phyloP scores from a whole-genome alignment of 495 filamentous ascomycete genomes.

The Daldinia vernicosa region DNA sequence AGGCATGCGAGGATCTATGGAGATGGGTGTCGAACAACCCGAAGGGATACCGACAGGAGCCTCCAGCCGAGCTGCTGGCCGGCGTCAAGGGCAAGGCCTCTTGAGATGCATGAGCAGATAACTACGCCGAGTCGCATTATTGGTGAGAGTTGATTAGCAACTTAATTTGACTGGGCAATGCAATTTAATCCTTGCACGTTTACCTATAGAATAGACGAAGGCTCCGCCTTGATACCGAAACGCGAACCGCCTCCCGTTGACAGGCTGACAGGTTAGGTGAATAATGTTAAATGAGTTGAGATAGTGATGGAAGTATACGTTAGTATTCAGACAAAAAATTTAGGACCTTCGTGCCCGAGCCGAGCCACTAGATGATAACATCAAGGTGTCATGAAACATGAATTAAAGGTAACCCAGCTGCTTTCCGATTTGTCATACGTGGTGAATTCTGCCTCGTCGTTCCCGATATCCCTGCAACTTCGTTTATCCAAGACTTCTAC shows the following conservation, averaged over 20 bases:
- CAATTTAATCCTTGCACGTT: slow-evolving; percentile 6
- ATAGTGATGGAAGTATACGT: background rate
- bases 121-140: slow-evolving; percentile 3
- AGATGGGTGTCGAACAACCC: slow-evolving; percentile 96
- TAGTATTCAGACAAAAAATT: background rate
- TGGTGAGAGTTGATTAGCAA: slow-evolving; percentile 19
- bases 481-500: background rate
- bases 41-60: slow-evolving; percentile 88
- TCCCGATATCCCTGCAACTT: slow-evolving; percentile 12
- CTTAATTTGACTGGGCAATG: slow-evolving; percentile 12
- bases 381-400: background rate
- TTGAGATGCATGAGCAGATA: slow-evolving; percentile 20
- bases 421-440: slow-evolving; percentile 4
- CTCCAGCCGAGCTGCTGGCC: slow-evolving; percentile 83
- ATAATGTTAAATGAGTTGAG: background rate
- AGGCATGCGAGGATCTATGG: slow-evolving; percentile 95
- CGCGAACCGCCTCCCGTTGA: background rate
- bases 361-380: background rate
- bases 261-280: slow-evolving; percentile 4
- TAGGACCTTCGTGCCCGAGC: background rate
- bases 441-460: background rate
- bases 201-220: slow-evolving; percentile 29
- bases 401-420: background rate
- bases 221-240: background rate
- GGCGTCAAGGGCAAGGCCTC: slow-evolving; percentile 63